These are phyloP conservation scores for Leccinum boreale DNA, from an alignment of 768 basidiomycete genomes.

Conservation along the genomic window DNA sequence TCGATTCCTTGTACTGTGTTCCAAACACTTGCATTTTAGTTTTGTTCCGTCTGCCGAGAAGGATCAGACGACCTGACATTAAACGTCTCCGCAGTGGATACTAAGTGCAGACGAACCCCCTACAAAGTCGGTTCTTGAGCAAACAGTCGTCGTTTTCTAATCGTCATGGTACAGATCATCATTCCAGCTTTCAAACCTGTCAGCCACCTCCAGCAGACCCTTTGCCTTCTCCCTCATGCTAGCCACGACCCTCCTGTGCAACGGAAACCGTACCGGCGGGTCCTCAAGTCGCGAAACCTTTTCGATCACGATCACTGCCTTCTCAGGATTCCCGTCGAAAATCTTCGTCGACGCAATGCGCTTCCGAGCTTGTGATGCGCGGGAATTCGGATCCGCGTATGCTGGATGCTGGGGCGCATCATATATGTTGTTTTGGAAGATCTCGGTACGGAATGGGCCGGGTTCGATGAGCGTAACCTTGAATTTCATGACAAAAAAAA, in stretches of 20 bases:
- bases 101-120: slow-evolving; percentile 13
- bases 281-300: slow-evolving; percentile 13
- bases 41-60: background rate
- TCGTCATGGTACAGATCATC: slow-evolving; percentile 12
- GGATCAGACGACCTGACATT: background rate
- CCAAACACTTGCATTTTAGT: background rate
- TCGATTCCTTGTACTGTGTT: no score
- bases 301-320: slow-evolving; percentile 16
- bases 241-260: slow-evolving; percentile 7
- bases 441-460: slow-evolving; percentile 15
- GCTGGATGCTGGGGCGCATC: slow-evolving; percentile 15
- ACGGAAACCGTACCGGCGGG: slow-evolving; percentile 12
- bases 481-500: background rate
- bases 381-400: slow-evolving; percentile 11
- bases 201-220: slow-evolving; percentile 5
- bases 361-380: slow-evolving; percentile 2
- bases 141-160: background rate
- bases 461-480: slow-evolving; percentile 19
- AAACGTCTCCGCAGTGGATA: background rate
- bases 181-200: slow-evolving; percentile 17
- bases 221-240: slow-evolving; percentile 14
- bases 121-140: no score
- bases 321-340: slow-evolving; percentile 14
- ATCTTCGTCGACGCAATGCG: background rate
- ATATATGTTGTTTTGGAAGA: background rate